Base-by-base conservation (phyloP, 345 rosid species). In the Gynandropsis gynandra region DNA sequence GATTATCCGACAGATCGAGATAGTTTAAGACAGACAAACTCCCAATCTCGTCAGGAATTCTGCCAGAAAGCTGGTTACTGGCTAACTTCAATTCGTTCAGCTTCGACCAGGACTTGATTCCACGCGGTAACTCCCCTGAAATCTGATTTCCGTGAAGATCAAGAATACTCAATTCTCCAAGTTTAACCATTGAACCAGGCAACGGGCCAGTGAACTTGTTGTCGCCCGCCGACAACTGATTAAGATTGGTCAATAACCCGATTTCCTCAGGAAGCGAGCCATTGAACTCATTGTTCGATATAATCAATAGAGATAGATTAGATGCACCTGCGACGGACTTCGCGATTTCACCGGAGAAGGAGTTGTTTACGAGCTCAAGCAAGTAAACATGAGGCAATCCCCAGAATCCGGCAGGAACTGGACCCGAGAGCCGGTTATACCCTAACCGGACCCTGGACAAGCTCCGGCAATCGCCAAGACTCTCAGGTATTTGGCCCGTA, bases 31-130 rank as follows among this genome's bases (percentile, higher is more conserved):
- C 87, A 0, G 87, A 75, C 50, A 93, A 67, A 27, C 63, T 71
- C 27, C 95, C 94, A 19, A 93, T 74, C 56, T 69, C 85, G 0
- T 56, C 73, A 0, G 99, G 99, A 33, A 93, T 76, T 7, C 46
- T 60, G 24, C 99, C 97, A 0, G 78, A 67, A 15, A 93, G 54
- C 27, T 31, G 49, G 29, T 93, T 93, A 52, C 63, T 29, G 0
- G 85, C 99, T 58, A 93, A 68, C 47, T 81, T 74, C 32, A 93
- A 78, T 79, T 83, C 95, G 45, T 88, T 83, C 37, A 93, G 64
- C 76, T 75, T 93, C 79, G 80, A 85, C 87, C 77, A 83, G 0
- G 81, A 74, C 16, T 67, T 71, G 51, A 85, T 69, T 45, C 76
- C 72, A 16, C 63, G 56, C 9, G 94, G 85, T 10, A 93, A 59